Base-by-base conservation (phyloP, 805 yeast genomes). In the Teunomyces lycoperdinae region DNA sequence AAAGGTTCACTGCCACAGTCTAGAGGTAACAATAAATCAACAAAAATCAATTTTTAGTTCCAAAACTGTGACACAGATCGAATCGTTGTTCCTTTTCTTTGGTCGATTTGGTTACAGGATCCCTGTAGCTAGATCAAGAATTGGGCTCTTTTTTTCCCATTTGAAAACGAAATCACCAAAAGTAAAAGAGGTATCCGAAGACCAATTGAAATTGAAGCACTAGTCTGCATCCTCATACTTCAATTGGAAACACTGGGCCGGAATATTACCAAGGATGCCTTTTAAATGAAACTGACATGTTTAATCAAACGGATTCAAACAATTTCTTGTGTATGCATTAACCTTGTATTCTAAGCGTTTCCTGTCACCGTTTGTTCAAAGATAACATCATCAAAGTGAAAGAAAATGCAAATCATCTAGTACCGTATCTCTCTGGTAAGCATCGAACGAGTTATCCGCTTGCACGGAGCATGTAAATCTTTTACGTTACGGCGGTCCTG, bases 181-280 rank as follows among this genome's bases (percentile, higher is more conserved):
- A 42, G 45, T 38, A 42, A 42, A 42, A 42, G 24, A 8, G 13
- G 9, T 29, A 11, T 27, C 13, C 13, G 11, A 20, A 26, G 4
- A n/a, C 20, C 32, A 29, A 20, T 9, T 29, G 17, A 16, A 26
- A 24, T 26, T 33, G 26, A 17, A 43, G 24, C 9, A 17, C 31
- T 5, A 20, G 14, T 13, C 5, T 33, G 33, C 33, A 13, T 35
- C 26, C 13, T 11, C 6, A 17, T 11, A 14, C 13, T 7, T 13
- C 13, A 6, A 11, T 14, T 28, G 9, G 43, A 24, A 29, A 41
- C 14, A 14, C 32, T 27, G 32, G 43, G 33, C 45, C 45, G 45
- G 45, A 43, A 43, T 43, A n/a, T 26, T 43, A 28, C 27, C 40
- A 43, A 43, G 40, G 16, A 11, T 33, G 45, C 45, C 11, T 35